These are phyloP conservation scores for Ramaria sp. DNA, from an alignment of 768 basidiomycete genomes.

Conservation along the genomic window DNA sequence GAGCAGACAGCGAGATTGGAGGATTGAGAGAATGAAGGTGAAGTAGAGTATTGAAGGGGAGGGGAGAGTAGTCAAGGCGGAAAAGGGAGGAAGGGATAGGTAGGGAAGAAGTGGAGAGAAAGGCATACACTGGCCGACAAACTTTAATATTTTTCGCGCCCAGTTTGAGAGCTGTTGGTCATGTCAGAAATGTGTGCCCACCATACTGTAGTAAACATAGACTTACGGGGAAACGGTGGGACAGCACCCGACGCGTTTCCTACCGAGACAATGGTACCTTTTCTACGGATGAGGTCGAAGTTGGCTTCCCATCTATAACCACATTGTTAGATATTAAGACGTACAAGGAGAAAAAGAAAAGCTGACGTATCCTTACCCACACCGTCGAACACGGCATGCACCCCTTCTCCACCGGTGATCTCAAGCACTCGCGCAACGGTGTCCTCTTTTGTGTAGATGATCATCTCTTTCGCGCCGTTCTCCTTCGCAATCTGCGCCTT, in stretches of 20 bases:
- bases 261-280: slow-evolving; percentile 82
- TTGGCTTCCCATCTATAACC: slow-evolving; percentile 56
- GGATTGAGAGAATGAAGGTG: too few relatives aligned
- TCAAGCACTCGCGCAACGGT: slow-evolving; percentile 64
- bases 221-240: slow-evolving; percentile 47
- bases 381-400: slow-evolving; percentile 85
- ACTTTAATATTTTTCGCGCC: slow-evolving; percentile 75
- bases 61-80: too few relatives aligned
- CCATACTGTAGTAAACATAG: background rate
- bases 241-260: slow-evolving; percentile 90
- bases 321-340: background rate
- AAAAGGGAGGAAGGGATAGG: background rate
- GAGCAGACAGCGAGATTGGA: background rate
- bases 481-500: slow-evolving; percentile 75
- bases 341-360: slow-evolving; percentile 3
- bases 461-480: slow-evolving; percentile 80
- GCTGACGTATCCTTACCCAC: slow-evolving; percentile 94
- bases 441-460: slow-evolving; percentile 68
- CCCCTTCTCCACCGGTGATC: slow-evolving; percentile 69
- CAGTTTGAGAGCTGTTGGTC: slow-evolving; percentile 43
- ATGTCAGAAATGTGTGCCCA: background rate
- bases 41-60: too few relatives aligned
- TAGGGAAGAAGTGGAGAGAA: background rate
- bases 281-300: slow-evolving; percentile 72
- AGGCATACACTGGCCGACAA: slow-evolving; percentile 59